phyloP scores from a whole-genome alignment of 441 rosid species.

The Dalechampia spathulata region DNA sequence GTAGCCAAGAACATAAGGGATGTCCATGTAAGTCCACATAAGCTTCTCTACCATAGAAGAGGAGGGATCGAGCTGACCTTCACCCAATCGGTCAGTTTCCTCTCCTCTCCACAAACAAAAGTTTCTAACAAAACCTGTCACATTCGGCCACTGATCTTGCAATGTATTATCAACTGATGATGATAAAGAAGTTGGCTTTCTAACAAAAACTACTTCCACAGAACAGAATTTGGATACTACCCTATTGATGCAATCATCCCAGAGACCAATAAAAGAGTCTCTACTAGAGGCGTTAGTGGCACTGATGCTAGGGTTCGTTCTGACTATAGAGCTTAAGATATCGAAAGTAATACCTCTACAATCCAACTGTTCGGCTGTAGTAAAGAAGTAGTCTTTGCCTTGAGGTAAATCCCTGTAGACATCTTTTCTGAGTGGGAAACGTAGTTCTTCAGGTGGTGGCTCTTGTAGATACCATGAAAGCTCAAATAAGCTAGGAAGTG shows the following conservation, averaged over 20 bases:
- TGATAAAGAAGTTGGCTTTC: conserved; percentile 35
- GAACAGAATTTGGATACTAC: conserved; percentile 69
- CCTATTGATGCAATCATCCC: conserved; percentile 86
- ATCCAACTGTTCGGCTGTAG: conserved; percentile 60
- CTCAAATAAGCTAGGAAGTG: conserved; percentile 65
- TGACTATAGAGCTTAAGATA: conserved; percentile 52
- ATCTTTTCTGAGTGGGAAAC: conserved; percentile 73
- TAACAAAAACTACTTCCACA: conserved; percentile 40
- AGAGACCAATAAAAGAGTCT: conserved; percentile 79
- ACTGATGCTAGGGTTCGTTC: conserved; percentile 38
- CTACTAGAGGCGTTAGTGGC: conserved; percentile 43
- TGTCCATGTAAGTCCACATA: conserved; percentile 73
- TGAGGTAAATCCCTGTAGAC: conserved; percentile 73
- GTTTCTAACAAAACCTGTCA: conserved; percentile 63
- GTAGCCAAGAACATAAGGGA: conserved; percentile 83
- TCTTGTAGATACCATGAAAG: conserved; percentile 81
- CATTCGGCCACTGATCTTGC: conserved; percentile 89
- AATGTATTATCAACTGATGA: conserved; percentile 16
- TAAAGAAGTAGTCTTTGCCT: conserved; percentile 77
- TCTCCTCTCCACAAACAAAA: conserved; percentile 95
- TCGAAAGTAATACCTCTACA: conserved; percentile 60
- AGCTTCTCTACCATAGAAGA: conserved; percentile 62
- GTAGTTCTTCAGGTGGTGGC: conserved; percentile 74
- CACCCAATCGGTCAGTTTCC: conserved; percentile 54
- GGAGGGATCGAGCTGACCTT: conserved; percentile 55